Percentiles rank a stretch among this genome's conserved stretches.
phyloP scores from a whole-genome alignment of 2,329 filamentous ascomycete genomes.

The Aspergillus phoenicis region DNA sequence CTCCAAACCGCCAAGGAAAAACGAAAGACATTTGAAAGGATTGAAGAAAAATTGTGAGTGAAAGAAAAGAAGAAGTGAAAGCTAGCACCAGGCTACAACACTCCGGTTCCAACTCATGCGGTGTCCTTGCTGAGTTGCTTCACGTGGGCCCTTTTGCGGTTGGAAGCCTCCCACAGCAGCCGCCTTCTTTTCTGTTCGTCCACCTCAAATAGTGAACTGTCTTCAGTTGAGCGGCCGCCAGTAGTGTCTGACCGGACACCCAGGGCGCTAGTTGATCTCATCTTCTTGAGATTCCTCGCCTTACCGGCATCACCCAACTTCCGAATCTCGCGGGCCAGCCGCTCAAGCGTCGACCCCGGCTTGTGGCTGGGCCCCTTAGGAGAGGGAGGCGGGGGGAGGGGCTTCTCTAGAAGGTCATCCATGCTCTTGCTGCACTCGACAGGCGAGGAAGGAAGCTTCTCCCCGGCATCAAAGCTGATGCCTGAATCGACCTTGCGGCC shows the following conservation, averaged over 20 bases:
- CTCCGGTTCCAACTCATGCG: slow-evolving; percentile 13
- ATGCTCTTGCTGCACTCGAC: slow-evolving; percentile 40
- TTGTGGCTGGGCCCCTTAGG: slow-evolving; percentile 29
- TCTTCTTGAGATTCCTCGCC: slow-evolving; percentile 40
- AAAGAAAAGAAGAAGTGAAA: slow-evolving; percentile 5
- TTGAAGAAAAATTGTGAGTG: background rate
- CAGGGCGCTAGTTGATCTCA: slow-evolving; percentile 59
- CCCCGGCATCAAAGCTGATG: slow-evolving; percentile 57
- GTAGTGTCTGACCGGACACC: slow-evolving; percentile 44
- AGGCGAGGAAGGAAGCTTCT: slow-evolving; percentile 40
- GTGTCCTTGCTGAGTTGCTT: slow-evolving; percentile 26
- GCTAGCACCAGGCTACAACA: background rate
- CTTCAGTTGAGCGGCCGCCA: slow-evolving; percentile 35
- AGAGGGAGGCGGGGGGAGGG: slow-evolving; percentile 41
- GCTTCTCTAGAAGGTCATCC: slow-evolving; percentile 42
- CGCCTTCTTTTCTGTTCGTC: slow-evolving; percentile 53
- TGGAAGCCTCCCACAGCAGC: slow-evolving; percentile 51
- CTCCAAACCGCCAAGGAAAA: background rate
- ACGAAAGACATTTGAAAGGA: background rate
- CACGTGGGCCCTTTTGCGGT: slow-evolving; percentile 36
- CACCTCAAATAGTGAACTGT: slow-evolving; percentile 50
- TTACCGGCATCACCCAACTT: slow-evolving; percentile 41
- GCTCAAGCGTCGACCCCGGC: slow-evolving; percentile 57
- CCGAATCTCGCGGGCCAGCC: slow-evolving; percentile 61
- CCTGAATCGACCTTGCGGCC: slow-evolving; percentile 65